phyloP scores from a whole-genome alignment of 2,329 filamentous ascomycete species.

The Sclerotinia nivalis region DNA sequence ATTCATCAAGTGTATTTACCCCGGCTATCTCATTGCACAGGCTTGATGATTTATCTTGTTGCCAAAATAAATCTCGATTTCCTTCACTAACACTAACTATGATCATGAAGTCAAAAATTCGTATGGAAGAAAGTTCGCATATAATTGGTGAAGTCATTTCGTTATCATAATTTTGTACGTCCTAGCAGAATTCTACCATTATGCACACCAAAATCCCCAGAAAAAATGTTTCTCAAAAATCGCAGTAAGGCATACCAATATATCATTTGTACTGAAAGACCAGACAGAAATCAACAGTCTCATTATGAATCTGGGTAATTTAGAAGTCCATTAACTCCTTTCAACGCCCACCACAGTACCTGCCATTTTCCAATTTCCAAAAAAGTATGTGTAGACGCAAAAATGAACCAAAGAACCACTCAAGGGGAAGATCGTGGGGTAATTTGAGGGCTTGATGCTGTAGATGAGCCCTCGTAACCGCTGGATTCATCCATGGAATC shows the following conservation, averaged over 20 bases:
- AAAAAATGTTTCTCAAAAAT: not conserved
- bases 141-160: not conserved
- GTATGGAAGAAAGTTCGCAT: not conserved
- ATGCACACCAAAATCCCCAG: not conserved
- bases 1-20: not conserved
- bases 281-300: not conserved
- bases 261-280: not conserved
- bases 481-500: constrained; percentile 9
- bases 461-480: constrained; percentile 2
- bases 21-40: too few relatives aligned
- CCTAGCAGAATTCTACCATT: not conserved
- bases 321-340: not conserved
- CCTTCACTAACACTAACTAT: not conserved
- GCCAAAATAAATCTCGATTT: not conserved
- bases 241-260: not conserved
- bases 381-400: not conserved
- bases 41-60: not conserved
- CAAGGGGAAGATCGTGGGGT: constrained; percentile 8
- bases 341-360: not conserved
- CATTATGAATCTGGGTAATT: not conserved
- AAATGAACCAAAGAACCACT: not conserved
- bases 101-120: not conserved
- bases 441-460: not conserved
- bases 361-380: not conserved
- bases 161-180: not conserved